phyloP scores from a whole-genome alignment of 2,329 filamentous ascomycete species.

The Penicillium sp. region DNA sequence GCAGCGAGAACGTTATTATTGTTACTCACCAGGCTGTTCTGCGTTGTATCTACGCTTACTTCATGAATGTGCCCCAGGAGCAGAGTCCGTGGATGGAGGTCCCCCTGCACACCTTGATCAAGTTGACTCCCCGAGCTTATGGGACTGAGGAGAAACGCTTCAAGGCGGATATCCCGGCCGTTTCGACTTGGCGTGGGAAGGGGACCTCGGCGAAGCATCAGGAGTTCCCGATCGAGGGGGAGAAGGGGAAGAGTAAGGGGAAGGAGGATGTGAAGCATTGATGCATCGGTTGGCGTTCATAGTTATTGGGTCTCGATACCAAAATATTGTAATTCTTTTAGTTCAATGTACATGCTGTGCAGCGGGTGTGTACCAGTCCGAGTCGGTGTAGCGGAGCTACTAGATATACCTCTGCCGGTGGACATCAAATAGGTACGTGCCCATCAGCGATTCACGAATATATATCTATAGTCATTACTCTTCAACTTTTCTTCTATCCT shows the following conservation, averaged over 20 bases:
- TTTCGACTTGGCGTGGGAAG: slow-evolving; percentile 95
- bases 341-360: neutral
- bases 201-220: slow-evolving; percentile 91
- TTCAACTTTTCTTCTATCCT: too few species aligned
- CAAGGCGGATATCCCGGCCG: slow-evolving; percentile 89
- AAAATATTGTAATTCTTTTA: slow-evolving; percentile 6
- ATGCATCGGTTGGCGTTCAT: slow-evolving; percentile 6
- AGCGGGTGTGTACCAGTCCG: too few species aligned
- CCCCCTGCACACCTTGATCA: slow-evolving; percentile 93
- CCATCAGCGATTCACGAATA: too few species aligned
- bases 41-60: slow-evolving; percentile 97
- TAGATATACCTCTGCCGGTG: too few species aligned
- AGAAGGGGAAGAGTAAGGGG: too few species aligned
- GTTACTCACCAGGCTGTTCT: slow-evolving; percentile 97
- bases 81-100: slow-evolving; percentile 98
- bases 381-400: too few species aligned
- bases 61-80: slow-evolving; percentile 94
- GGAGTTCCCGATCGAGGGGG: slow-evolving; percentile 34
- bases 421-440: too few species aligned
- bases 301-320: slow-evolving; percentile 11
- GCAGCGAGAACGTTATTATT: slow-evolving; percentile 95
- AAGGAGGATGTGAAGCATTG: slow-evolving; percentile 13
- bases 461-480: too few species aligned
- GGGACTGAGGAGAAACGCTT: slow-evolving; percentile 87
- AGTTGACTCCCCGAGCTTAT: slow-evolving; percentile 92